Percentiles rank a stretch among this genome's conserved stretches.
phyloP scores from a whole-genome alignment of 192 early-diverging fungal species.

The Entomortierella beljakovae region DNA sequence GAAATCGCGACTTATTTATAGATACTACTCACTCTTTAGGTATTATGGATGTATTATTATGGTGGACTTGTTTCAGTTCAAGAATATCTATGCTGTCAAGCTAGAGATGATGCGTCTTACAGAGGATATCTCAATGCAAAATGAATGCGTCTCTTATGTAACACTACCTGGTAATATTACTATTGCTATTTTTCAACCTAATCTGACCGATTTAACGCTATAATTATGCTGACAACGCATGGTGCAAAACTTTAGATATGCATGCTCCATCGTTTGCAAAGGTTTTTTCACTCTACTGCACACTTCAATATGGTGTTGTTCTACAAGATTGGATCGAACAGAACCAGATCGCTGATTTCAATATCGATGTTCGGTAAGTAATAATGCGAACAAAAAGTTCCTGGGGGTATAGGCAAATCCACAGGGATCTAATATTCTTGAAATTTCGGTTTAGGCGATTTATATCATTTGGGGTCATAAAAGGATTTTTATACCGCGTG shows the following conservation, averaged over 20 bases:
- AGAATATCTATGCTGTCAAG: conserved; percentile 87
- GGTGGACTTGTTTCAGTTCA: conserved; percentile 96
- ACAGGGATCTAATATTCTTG: no score
- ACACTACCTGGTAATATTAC: conserved; percentile 55
- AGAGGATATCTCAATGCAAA: conserved; percentile 71
- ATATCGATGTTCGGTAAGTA: conserved; percentile 84
- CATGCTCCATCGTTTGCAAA: conserved; percentile 71
- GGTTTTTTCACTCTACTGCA: conserved; percentile 83
- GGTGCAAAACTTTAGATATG: conserved; percentile 37
- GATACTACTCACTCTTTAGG: conserved; percentile 55
- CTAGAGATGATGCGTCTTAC: conserved; percentile 72
- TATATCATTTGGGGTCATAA: conserved; percentile 91
- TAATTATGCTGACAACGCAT: no score
- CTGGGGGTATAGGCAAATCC: no score
- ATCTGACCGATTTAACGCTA: no score
- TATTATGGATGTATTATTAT: conserved; percentile 93
- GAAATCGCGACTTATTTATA: no score
- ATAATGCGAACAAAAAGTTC: no score
- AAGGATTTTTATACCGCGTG: conserved; percentile 85
- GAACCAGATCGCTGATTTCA: conserved; percentile 69
- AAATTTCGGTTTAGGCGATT: conserved; percentile 80
- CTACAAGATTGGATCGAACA: conserved; percentile 91
- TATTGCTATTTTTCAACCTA: background rate
- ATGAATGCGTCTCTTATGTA: conserved; percentile 85
- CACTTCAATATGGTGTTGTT: conserved; percentile 79